A percentile compares a stretch with the other conserved stretches of the same genome.
Conservation (phyloP, 192 early-diverging fungal species). For the Phlyctochytrium arcticum region DNA sequence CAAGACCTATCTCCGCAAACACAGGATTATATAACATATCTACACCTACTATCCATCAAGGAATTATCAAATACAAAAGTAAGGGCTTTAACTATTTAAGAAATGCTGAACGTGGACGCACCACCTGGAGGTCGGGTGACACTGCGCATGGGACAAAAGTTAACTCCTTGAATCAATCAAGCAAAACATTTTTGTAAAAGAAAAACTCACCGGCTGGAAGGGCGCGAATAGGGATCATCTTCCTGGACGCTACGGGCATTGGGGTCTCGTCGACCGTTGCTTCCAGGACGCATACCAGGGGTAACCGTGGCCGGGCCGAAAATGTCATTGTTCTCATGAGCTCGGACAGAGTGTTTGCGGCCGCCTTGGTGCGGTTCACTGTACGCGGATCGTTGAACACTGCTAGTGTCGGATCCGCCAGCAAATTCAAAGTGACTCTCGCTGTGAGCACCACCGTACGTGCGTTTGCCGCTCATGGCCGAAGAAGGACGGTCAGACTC, state of each 20-base stretch:
- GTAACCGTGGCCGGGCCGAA: conserved; percentile 1
- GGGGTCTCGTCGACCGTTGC: conserved; percentile 21
- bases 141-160: too few species aligned
- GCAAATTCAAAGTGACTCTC: neutral
- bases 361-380: too few species aligned
- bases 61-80: too few species aligned
- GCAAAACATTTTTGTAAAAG: neutral
- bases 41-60: too few species aligned
- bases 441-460: conserved; percentile 1
- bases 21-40: too few species aligned
- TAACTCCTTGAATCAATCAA: neutral
- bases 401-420: neutral
- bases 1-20: too few species aligned
- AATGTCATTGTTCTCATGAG: conserved; percentile 12
- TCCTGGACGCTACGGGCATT: conserved; percentile 34
- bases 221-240: conserved; percentile 5
- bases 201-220: conserved; percentile 22
- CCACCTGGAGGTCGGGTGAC: too few species aligned
- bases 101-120: too few species aligned
- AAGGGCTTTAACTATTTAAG: too few species aligned
- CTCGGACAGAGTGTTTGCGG: conserved; percentile 4
- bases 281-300: neutral
- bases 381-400: neutral
- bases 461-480: conserved; percentile 3
- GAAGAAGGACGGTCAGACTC: neutral